A percentile compares a stretch with the other conserved stretches of the same genome.
These are phyloP conservation scores for Schizochytrium sp. DNA, from an alignment of 108 stramenopile genomes.

Conservation along the genomic window DNA sequence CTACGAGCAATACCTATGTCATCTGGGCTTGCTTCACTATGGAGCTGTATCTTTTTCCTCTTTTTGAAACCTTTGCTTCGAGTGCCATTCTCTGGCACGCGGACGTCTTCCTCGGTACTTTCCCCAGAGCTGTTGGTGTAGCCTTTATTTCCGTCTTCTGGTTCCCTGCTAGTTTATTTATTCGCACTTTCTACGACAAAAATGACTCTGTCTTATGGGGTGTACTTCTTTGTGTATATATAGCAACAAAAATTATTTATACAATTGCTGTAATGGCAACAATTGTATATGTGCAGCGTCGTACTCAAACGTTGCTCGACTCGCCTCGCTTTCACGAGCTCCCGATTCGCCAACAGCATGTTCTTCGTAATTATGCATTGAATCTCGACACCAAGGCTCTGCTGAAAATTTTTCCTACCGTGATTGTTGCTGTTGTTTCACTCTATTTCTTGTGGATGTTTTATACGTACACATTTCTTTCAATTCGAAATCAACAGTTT, in stretches of 20 bases:
- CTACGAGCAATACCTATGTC: slow-evolving; percentile 14
- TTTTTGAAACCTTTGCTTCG: slow-evolving; percentile 20
- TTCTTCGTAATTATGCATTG: not conserved
- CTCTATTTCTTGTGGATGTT: slow-evolving; percentile 3
- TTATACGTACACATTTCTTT: not conserved
- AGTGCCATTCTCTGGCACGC: slow-evolving; percentile 42
- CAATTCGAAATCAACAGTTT: slow-evolving; percentile 12
- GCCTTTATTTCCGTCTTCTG: not conserved
- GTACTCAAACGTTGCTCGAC: not conserved
- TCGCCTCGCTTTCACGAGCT: not conserved
- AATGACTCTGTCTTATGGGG: not conserved
- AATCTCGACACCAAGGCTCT: not conserved
- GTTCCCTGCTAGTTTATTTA: not conserved
- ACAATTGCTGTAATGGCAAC: not conserved
- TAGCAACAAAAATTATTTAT: not conserved
- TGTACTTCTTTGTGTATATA: not conserved
- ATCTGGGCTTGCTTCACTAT: slow-evolving; percentile 44
- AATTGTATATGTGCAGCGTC: not conserved
- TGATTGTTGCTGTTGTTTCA: not conserved
- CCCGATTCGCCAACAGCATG: not conserved
- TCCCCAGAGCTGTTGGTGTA: not conserved
- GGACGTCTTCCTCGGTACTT: not conserved
- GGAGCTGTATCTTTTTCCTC: slow-evolving; percentile 28
- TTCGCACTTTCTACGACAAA: not conserved
- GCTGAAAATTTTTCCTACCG: slow-evolving; percentile 27